A percentile compares a stretch with the other conserved stretches of the same genome.
Evolutionary conservation across 1,284 basidiomycete genomes (phyloP).

Genomic region (Puccinia polysora): DNA sequence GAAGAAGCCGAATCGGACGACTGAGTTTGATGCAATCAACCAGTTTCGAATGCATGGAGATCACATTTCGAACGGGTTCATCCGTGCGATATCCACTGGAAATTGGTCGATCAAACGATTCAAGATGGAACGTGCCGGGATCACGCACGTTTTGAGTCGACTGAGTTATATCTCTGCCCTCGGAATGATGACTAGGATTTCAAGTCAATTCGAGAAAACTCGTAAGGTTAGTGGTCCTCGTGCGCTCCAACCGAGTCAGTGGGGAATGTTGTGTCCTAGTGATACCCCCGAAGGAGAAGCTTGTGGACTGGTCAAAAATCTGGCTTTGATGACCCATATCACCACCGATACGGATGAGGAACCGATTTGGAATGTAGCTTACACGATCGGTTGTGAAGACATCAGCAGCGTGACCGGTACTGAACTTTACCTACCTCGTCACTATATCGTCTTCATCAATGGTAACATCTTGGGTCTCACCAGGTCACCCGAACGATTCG

Average conservation of each 20-base stretch:
- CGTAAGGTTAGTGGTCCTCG: slow-evolving; percentile 96
- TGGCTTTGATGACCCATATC: slow-evolving; percentile 99
- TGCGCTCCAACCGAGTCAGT: slow-evolving; percentile 95
- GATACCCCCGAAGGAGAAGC: slow-evolving; percentile 99
- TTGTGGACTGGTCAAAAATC: slow-evolving; percentile 96
- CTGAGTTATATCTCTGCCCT: slow-evolving; percentile 94
- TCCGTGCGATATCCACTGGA: slow-evolving; percentile 95
- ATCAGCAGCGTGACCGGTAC: slow-evolving; percentile 87
- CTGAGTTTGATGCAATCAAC: slow-evolving; percentile 91
- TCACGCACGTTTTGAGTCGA: slow-evolving; percentile 94
- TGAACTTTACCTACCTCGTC: slow-evolving; percentile 86
- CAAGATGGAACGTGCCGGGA: slow-evolving; percentile 98
- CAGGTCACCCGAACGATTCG: slow-evolving; percentile 77
- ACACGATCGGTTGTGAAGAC: slow-evolving; percentile 81
- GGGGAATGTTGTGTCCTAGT: slow-evolving; percentile 97
- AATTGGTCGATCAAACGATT: slow-evolving; percentile 99
- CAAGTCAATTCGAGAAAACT: slow-evolving; percentile 98
- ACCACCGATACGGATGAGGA: slow-evolving; percentile 98
- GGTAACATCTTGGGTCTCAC: slow-evolving; percentile 93
- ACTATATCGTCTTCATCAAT: slow-evolving; percentile 95
- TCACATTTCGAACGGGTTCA: slow-evolving; percentile 91
- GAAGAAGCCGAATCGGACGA: slow-evolving; percentile 91
- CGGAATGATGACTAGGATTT: slow-evolving; percentile 99
- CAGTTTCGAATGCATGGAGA: slow-evolving; percentile 80
- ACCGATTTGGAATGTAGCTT: slow-evolving; percentile 82